Base-by-base conservation (phyloP, 306 rosid genomes). In the Inga oerstediana region DNA sequence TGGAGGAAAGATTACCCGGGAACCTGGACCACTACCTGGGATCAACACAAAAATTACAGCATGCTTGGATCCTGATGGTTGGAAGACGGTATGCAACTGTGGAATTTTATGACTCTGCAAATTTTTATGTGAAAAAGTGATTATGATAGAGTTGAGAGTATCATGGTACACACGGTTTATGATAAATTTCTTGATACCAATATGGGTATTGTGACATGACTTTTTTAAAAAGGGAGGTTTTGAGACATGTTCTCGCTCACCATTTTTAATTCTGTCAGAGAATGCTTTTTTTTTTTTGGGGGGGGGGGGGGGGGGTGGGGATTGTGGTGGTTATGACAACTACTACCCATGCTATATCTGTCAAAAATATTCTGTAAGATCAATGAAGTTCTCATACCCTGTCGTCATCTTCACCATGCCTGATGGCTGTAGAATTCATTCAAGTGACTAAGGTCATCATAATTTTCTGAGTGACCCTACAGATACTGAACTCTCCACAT, bases 51-150 rank as follows among this genome's bases (percentile, higher is more conserved):
- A 97, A 87, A 97, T 97, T 61, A 91, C 97, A 49, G 91, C 95
- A 78, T 92, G 98, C 88, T 86, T 87, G 87, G 99, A 97, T 81
- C 98, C 98, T 11, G 98, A 97, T 76, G 99, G 98, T 49, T 97
- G 99, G 99, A 97, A 97, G 64, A 75, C 95, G 91, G 99, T 97
- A 93, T 72, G 88, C 32, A 76, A 85, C 84, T 77, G 49, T 54
- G 22, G 2, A 71, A 52, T 73, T 34, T 86, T 74, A 4, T 27
- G 4, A 10, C 30, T 24, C 15, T 22, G 52, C 8, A 45, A 34
- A 8, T 20, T 70, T 20, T 39, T 6, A 5, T 20, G 5, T 44
- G 52, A 24, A 24, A 34, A 54, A 3, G 8, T 74, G 34, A 32
- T 15, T n/a, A 34, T 35, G 68, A 54, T 49, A 56, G 48, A 56